Evolutionary conservation across 352 stramenopile genomes (phyloP).

Genomic region (Plasmopara muralis): DNA sequence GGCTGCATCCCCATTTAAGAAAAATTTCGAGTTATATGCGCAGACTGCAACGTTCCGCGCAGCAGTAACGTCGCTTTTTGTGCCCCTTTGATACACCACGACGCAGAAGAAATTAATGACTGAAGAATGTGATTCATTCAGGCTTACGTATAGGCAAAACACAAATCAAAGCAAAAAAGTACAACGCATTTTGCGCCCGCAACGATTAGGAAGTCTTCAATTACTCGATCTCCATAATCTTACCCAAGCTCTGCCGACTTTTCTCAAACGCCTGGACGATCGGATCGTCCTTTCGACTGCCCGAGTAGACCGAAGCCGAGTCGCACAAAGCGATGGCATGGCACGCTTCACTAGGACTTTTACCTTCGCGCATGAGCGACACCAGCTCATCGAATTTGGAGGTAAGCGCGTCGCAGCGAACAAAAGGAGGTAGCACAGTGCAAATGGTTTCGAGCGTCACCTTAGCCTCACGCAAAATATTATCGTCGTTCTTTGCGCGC

Average conservation of each 20-base stretch:
- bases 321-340: constrained; percentile 51
- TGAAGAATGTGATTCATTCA: too few relatives aligned
- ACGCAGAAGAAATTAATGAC: too few relatives aligned
- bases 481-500: constrained; percentile 37
- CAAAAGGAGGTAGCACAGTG: constrained; percentile 50
- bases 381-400: constrained; percentile 73
- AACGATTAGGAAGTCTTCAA: neutral
- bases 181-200: too few relatives aligned
- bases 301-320: constrained; percentile 27
- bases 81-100: too few relatives aligned
- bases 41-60: too few relatives aligned
- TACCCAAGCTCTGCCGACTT: constrained; percentile 23
- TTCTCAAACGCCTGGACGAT: constrained; percentile 26
- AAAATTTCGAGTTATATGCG: too few relatives aligned
- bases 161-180: neutral
- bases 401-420: constrained; percentile 55
- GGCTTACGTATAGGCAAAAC: too few relatives aligned
- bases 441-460: constrained; percentile 72
- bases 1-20: too few relatives aligned
- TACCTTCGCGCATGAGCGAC: constrained; percentile 45
- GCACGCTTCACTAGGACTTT: constrained; percentile 58
- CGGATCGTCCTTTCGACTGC: constrained; percentile 13
- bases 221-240: constrained; percentile 49
- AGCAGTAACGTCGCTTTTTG: too few relatives aligned
- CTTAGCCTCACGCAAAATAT: constrained; percentile 53